Evolutionary conservation across 2,329 filamentous ascomycete genomes (phyloP), one percentile per base, ranked within the genome.

Genomic region (Penicillium sp.): DNA sequence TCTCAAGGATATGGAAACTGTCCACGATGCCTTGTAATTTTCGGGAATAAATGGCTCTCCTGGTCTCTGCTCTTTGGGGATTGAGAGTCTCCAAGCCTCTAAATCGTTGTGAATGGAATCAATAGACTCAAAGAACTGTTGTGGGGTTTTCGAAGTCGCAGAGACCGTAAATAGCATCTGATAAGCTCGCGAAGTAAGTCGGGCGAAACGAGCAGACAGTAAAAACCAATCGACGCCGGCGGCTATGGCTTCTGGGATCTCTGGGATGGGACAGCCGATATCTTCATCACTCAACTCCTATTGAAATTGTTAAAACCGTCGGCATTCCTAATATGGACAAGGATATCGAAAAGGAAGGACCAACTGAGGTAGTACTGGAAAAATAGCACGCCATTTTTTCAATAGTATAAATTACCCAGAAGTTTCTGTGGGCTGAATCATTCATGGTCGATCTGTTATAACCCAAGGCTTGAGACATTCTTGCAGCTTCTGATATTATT

Each of bases 391-490:
- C 58, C 7, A 65, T 63, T 49, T 77, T 76, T 47, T 77, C 75
- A 18, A 77, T 42, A 9, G 63, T 62, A 52, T 76, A 77, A 16
- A 76, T 64, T 0, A 73, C 69, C 74, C 74, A 77, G 52, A 77
- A 77, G 0, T 68, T 68, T 42, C 65, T 61, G 26, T 66, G 61
- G 12, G 58, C 56, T 23, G 56, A 33, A 21, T 57, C 59, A 21
- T 52, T 54, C 43, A 53, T 58, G 24, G 59, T 51, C 3, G 62
- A 56, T 46, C 66, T 67, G 33, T 71, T 68, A 55, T 69, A 72
- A 2, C 68, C 64, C 11, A 72, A 60, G 1, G 57, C 52, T 26
- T 68, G 61, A 5, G 66, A 70, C 63, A 74, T 71, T 55, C 72
- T 66, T 3, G 68, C 67, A 3, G 71, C 72, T 48, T 75, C 69